phyloP scores from a whole-genome alignment of 805 yeast genomes.

The Starmerella bacillaris region DNA sequence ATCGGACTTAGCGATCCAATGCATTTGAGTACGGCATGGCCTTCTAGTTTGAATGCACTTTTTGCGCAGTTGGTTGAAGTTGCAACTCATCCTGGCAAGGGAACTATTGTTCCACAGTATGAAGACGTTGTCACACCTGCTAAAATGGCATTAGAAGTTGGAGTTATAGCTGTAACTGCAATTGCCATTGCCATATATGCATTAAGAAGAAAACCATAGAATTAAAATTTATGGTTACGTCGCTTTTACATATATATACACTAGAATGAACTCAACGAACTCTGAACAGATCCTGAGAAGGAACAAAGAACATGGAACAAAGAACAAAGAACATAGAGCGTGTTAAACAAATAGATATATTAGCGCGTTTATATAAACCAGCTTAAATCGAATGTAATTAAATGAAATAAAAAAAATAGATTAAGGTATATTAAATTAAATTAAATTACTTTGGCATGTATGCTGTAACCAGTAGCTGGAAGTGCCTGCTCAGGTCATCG shows the following conservation, averaged over 20 bases:
- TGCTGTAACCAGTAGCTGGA: slow-evolving; percentile 30
- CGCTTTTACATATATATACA: no score
- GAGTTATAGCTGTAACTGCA: slow-evolving; percentile 5
- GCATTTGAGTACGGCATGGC: slow-evolving; percentile 83
- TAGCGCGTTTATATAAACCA: no score
- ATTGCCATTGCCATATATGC: slow-evolving; percentile 1
- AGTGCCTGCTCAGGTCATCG: slow-evolving; percentile 29
- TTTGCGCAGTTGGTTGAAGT: slow-evolving; percentile 79
- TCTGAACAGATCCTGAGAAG: no score
- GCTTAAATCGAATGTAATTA: no score
- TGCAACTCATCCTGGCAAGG: slow-evolving; percentile 56
- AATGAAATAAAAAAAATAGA: no score
- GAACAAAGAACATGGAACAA: no score
- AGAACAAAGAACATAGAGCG: no score
- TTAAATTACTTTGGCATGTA: slow-evolving; percentile 1
- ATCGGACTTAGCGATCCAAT: slow-evolving; percentile 60
- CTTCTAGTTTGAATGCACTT: slow-evolving; percentile 64
- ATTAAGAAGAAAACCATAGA: not conserved
- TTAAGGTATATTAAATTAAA: no score
- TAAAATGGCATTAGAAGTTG: slow-evolving; percentile 51
- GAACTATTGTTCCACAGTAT: slow-evolving; percentile 45
- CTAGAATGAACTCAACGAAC: no score
- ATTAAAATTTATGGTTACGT: not conserved
- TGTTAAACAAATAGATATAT: no score
- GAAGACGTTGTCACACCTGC: slow-evolving; percentile 32